Evolutionary conservation across 805 yeast genomes (phyloP).

Genomic region (Ogataea methanolica): DNA sequence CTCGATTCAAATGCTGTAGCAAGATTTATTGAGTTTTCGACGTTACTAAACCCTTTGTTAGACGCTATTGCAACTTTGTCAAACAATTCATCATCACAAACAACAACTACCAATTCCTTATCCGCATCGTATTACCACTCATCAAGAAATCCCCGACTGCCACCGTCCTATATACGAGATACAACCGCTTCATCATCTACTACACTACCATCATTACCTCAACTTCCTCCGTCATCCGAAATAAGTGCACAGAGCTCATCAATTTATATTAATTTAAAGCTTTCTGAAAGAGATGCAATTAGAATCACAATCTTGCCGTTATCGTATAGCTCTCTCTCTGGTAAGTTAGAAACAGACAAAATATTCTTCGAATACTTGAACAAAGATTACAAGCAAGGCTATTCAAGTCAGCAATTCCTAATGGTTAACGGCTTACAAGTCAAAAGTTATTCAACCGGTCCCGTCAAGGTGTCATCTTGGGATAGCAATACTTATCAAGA

Average conservation of each 20-base stretch:
- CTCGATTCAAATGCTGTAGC: conserved; percentile 11
- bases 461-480: conserved; percentile 16
- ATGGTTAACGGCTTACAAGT: conserved; percentile 20
- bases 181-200: neutral
- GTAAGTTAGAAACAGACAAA: conserved; percentile 32
- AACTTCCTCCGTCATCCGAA: conserved; percentile 9
- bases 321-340: conserved; percentile 34
- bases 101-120: neutral
- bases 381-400: neutral
- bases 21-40: conserved; percentile 6
- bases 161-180: neutral
- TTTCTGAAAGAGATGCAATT: conserved; percentile 20
- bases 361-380: conserved; percentile 21
- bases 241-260: conserved; percentile 38
- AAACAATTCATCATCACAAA: neutral
- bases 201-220: neutral
- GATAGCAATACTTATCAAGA: conserved; percentile 28
- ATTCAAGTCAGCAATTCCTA: conserved; percentile 16
- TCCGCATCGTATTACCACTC: conserved; percentile 1
- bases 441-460: neutral
- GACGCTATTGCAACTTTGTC: conserved; percentile 1
- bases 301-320: conserved; percentile 38
- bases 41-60: conserved; percentile 13
- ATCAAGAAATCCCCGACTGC: neutral
- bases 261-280: conserved; percentile 23